Evolutionary conservation across 2,329 filamentous ascomycete genomes (phyloP).

Genomic region (Alternaria triticina): DNA sequence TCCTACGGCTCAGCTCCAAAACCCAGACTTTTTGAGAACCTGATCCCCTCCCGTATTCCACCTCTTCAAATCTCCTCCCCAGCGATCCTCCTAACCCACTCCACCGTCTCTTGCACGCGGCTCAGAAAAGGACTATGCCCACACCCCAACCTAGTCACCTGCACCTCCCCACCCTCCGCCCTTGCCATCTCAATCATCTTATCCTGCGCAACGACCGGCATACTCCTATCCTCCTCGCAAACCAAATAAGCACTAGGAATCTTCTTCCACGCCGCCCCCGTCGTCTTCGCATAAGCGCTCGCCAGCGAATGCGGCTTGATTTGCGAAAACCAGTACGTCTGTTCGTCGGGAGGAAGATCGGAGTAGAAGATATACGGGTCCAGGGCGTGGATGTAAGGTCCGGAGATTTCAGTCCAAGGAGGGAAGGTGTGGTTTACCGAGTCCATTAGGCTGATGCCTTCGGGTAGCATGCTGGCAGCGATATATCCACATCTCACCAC

Average conservation of each 20-base stretch:
- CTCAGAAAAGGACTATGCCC: slow-evolving; percentile 54
- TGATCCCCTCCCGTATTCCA: not conserved
- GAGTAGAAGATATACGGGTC: slow-evolving; percentile 30
- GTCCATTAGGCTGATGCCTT: slow-evolving; percentile 41
- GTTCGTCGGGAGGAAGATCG: slow-evolving; percentile 33
- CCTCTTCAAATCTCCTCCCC: slow-evolving; percentile 15
- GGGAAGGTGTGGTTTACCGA: not conserved
- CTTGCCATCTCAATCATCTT: slow-evolving; percentile 34
- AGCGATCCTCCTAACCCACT: slow-evolving; percentile 36
- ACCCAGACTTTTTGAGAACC: not conserved
- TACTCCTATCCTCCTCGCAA: slow-evolving; percentile 46
- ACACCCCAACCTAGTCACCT: slow-evolving; percentile 40
- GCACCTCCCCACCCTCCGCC: slow-evolving; percentile 36
- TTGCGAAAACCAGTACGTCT: slow-evolving; percentile 25
- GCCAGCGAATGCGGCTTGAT: slow-evolving; percentile 29
- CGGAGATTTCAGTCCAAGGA: not conserved
- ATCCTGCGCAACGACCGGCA: slow-evolving; percentile 42
- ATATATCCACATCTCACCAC: slow-evolving; percentile 47
- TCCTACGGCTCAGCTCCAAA: not conserved
- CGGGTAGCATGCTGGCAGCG: slow-evolving; percentile 46
- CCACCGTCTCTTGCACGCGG: slow-evolving; percentile 43
- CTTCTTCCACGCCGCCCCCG: slow-evolving; percentile 43
- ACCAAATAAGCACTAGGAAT: slow-evolving; percentile 47
- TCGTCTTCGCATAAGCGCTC: slow-evolving; percentile 33
- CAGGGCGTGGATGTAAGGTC: not conserved